Evolutionary conservation across 495 filamentous ascomycete genomes (phyloP).

Genomic region (Neurospora tetraspora): DNA sequence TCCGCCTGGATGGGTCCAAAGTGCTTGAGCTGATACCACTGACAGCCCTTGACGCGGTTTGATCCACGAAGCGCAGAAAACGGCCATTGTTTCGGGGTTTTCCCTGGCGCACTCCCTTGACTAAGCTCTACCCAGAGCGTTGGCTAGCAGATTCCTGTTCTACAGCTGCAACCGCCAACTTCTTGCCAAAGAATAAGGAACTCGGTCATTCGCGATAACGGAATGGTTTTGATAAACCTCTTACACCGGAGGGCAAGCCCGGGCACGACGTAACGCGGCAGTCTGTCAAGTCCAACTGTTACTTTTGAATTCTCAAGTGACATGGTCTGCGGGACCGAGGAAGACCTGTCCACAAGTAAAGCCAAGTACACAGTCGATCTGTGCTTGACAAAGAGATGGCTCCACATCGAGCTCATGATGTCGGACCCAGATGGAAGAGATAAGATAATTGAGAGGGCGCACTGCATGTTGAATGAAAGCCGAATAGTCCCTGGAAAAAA

Average conservation of each 20-base stretch:
- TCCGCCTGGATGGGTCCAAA: neutral
- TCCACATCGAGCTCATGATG: neutral
- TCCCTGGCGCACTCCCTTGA: neutral
- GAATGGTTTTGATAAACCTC: neutral
- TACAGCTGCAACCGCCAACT: neutral
- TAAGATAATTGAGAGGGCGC: neutral
- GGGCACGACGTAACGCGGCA: conserved; percentile 13
- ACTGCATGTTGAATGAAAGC: neutral
- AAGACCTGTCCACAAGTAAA: neutral
- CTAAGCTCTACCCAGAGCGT: neutral
- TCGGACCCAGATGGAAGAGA: neutral
- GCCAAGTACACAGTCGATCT: neutral
- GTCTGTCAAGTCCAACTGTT: conserved; percentile 10
- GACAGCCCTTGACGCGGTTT: neutral
- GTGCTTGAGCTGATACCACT: neutral
- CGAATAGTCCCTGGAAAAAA: neutral
- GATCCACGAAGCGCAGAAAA: neutral
- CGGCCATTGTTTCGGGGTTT: neutral
- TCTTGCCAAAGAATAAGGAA: neutral
- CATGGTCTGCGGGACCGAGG: neutral
- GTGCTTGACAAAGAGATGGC: neutral
- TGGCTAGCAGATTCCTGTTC: neutral
- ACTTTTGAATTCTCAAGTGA: neutral
- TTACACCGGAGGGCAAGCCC: conserved; percentile 5
- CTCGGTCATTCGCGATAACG: neutral